Conservation (phyloP, 208 protist species). For the Herpetomonas samuelpessoai region DNA sequence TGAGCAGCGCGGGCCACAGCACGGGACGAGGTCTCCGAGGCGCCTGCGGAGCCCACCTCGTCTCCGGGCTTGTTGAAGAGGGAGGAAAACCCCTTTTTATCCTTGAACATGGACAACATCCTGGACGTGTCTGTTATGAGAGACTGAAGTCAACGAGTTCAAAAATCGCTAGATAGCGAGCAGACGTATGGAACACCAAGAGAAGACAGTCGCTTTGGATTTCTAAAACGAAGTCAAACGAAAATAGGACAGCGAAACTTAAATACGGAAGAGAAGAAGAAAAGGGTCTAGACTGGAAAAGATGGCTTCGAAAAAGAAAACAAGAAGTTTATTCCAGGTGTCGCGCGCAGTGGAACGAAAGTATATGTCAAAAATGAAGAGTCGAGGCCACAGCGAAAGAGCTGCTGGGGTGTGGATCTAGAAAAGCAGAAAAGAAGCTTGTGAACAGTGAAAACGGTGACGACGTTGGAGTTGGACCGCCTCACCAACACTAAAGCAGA, state of each 20-base stretch:
- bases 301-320: background rate
- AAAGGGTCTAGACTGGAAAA: background rate
- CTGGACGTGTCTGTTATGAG: background rate
- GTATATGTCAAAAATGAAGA: constrained; percentile 11
- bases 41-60: constrained; percentile 1
- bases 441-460: too few species aligned
- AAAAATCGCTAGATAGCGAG: too few species aligned
- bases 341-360: too few species aligned
- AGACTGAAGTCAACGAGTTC: background rate
- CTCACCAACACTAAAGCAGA: too few species aligned
- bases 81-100: constrained; percentile 59
- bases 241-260: background rate
- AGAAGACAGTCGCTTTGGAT: background rate
- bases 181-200: too few species aligned
- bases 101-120: constrained; percentile 75
- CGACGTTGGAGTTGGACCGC: too few species aligned
- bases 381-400: too few species aligned
- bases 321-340: too few species aligned
- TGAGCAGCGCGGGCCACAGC: constrained; percentile 1
- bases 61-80: constrained; percentile 33
- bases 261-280: constrained; percentile 8
- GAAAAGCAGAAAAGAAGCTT: too few species aligned
- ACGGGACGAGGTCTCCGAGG: constrained; percentile 12
- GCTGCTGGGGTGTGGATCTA: too few species aligned
- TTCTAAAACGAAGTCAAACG: background rate